Evolutionary conservation across 352 stramenopile genomes (phyloP).

Genomic region (Globisporangium mamillatum): DNA sequence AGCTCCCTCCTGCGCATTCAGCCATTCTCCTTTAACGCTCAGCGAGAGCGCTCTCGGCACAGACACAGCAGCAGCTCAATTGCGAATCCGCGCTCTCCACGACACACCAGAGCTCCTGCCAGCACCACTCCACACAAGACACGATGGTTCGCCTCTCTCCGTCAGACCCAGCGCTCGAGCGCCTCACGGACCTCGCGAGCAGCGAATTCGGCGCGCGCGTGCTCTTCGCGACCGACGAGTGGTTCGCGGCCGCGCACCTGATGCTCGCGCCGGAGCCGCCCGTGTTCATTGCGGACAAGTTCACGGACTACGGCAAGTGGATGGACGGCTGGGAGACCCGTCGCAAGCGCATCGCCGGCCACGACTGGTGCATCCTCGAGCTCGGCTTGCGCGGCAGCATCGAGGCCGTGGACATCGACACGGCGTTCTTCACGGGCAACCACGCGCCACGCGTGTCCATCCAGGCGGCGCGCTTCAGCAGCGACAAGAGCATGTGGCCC

Average conservation of each 20-base stretch:
- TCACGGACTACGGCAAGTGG: slow-evolving; percentile 92
- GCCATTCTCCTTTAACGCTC: neutral
- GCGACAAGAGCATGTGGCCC: slow-evolving; percentile 31
- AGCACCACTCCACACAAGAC: neutral
- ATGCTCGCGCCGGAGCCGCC: slow-evolving; percentile 73
- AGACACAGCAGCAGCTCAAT: neutral
- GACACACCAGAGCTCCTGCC: neutral
- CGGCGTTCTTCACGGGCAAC: slow-evolving; percentile 95
- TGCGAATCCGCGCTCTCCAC: slow-evolving; percentile 1
- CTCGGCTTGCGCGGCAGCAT: slow-evolving; percentile 74
- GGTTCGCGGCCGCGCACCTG: slow-evolving; percentile 89
- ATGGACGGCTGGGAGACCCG: slow-evolving; percentile 97
- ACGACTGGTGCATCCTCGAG: slow-evolving; percentile 92
- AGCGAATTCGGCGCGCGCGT: slow-evolving; percentile 55
- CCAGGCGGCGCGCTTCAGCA: slow-evolving; percentile 71
- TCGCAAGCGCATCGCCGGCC: slow-evolving; percentile 78
- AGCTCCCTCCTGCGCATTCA: neutral
- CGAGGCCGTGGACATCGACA: slow-evolving; percentile 86
- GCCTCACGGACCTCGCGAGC: slow-evolving; percentile 65
- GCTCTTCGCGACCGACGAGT: slow-evolving; percentile 92
- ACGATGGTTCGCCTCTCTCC: slow-evolving; percentile 4
- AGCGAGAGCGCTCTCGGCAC: neutral
- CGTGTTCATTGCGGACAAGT: slow-evolving; percentile 90
- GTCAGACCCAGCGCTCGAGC: slow-evolving; percentile 22
- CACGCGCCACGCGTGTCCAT: slow-evolving; percentile 80